phyloP scores from a whole-genome alignment of 176 grass and related monocot genomes.

The Luzula sylvatica region DNA sequence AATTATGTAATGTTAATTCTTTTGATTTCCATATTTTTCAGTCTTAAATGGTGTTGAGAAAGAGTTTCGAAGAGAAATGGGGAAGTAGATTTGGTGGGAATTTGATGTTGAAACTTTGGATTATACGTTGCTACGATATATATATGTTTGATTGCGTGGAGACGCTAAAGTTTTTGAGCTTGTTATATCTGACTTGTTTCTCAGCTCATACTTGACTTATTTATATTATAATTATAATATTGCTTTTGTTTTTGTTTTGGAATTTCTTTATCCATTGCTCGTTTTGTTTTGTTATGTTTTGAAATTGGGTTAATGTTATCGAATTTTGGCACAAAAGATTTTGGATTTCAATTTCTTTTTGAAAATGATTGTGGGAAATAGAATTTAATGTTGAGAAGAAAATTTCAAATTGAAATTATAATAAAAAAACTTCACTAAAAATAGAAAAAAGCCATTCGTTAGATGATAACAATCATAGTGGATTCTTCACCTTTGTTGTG shows the following conservation, averaged over 20 bases:
- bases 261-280: too few species aligned
- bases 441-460: too few species aligned
- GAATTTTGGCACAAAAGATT: too few species aligned
- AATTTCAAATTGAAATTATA: too few species aligned
- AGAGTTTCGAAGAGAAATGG: neutral
- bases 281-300: too few species aligned
- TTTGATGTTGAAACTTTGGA: neutral
- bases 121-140: neutral
- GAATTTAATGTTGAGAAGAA: too few species aligned
- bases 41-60: conserved; percentile 4
- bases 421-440: too few species aligned
- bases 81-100: neutral
- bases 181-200: neutral
- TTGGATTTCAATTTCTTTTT: too few species aligned
- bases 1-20: neutral
- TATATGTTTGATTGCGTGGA: neutral
- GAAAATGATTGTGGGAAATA: too few species aligned
- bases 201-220: neutral
- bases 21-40: conserved; percentile 5
- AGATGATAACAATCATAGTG: too few species aligned
- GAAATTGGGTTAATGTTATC: too few species aligned
- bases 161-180: conserved; percentile 8
- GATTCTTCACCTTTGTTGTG: too few species aligned
- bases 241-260: neutral
- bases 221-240: neutral